Conservation (phyloP, 1,284 basidiomycete species). For the Wallemia mellicola region DNA sequence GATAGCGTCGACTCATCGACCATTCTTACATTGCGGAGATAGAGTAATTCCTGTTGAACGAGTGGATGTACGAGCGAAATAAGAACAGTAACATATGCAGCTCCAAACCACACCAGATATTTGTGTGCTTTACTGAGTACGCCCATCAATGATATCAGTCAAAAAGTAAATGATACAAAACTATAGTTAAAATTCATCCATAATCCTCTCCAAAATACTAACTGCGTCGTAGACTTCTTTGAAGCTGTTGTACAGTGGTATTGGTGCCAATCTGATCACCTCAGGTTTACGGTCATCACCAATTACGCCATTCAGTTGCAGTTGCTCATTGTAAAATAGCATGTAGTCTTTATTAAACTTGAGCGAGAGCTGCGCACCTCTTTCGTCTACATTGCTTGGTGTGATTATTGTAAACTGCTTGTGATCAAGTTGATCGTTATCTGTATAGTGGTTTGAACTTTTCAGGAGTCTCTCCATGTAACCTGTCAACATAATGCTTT, state of each 20-base stretch:
- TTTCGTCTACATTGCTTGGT: slow-evolving; percentile 26
- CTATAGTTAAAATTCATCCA: neutral
- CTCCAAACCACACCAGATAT: slow-evolving; percentile 16
- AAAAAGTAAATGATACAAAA: neutral
- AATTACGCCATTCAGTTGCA: slow-evolving; percentile 46
- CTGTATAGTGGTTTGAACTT: slow-evolving; percentile 28
- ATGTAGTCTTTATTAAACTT: slow-evolving; percentile 1
- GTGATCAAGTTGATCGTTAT: slow-evolving; percentile 16
- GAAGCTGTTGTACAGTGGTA: slow-evolving; percentile 52
- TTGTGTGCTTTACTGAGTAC: slow-evolving; percentile 4
- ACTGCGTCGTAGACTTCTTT: slow-evolving; percentile 29
- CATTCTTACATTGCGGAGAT: slow-evolving; percentile 6
- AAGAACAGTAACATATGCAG: slow-evolving; percentile 26
- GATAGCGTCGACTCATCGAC: slow-evolving; percentile 3
- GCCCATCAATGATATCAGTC: slow-evolving; percentile 5
- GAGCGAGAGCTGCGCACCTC: slow-evolving; percentile 63
- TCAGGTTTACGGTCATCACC: slow-evolving; percentile 69
- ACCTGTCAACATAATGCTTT: slow-evolving; percentile 37
- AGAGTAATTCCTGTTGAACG: slow-evolving; percentile 39
- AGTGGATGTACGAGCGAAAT: slow-evolving; percentile 27
- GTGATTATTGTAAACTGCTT: slow-evolving; percentile 61
- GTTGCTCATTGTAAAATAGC: slow-evolving; percentile 45
- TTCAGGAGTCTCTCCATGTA: slow-evolving; percentile 34
- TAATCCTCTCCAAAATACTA: neutral
- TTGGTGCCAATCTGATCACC: slow-evolving; percentile 59